Conservation (phyloP, 768 basidiomycete genomes). For the Bullera alba region DNA sequence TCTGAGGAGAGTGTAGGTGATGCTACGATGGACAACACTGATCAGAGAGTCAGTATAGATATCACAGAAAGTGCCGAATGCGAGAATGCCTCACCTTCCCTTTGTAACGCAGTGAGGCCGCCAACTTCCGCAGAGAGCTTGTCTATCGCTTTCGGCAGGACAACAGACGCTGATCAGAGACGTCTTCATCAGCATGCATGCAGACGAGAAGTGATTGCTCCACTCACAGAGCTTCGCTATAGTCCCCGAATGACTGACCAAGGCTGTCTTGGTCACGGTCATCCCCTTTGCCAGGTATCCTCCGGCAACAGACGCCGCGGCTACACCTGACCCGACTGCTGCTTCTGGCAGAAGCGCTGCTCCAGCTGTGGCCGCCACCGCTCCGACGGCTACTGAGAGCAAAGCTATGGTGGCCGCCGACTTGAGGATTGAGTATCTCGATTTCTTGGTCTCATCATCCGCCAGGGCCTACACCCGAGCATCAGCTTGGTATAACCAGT, state of each 20-base stretch:
- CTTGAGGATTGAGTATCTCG: constrained; percentile 36
- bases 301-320: constrained; percentile 25
- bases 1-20: constrained; percentile 38
- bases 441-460: constrained; percentile 36
- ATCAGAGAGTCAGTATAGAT: background rate
- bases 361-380: constrained; percentile 39
- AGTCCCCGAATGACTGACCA: constrained; percentile 27
- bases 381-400: constrained; percentile 32
- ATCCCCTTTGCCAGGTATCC: constrained; percentile 30
- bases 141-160: constrained; percentile 37
- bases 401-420: constrained; percentile 42
- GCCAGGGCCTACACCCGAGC: constrained; percentile 17
- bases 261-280: constrained; percentile 25
- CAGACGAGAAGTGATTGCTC: background rate
- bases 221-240: constrained; percentile 37
- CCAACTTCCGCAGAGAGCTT: constrained; percentile 32
- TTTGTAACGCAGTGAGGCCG: constrained; percentile 33
- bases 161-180: constrained; percentile 21
- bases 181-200: background rate
- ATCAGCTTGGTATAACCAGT: constrained; percentile 1
- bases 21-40: constrained; percentile 35
- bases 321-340: constrained; percentile 20
- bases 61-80: background rate
- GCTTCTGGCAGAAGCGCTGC: constrained; percentile 38
- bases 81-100: constrained; percentile 26